A percentile compares a stretch with the other conserved stretches of the same genome.
Conservation (phyloP, 805 yeast genomes). For the Starmerella sp. region DNA sequence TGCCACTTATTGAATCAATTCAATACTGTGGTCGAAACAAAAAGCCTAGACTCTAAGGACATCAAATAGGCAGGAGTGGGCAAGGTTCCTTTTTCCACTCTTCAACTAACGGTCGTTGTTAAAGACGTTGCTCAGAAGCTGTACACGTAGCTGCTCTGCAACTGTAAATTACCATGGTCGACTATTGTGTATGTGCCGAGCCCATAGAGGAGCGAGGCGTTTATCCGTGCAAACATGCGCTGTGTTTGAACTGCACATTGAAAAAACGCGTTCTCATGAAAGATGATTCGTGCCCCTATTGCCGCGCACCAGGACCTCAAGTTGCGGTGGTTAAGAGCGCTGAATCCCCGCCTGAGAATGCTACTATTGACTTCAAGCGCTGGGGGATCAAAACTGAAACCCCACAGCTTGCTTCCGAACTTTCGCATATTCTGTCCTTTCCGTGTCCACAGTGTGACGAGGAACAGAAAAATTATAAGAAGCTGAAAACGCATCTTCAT, state of each 20-base stretch:
- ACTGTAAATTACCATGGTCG: slow-evolving; percentile 3
- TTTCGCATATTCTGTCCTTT: slow-evolving; percentile 42
- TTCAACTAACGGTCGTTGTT: background rate
- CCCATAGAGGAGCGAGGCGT: slow-evolving; percentile 50
- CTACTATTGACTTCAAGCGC: slow-evolving; percentile 24
- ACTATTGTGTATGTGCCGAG: slow-evolving; percentile 80
- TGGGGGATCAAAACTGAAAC: slow-evolving; percentile 11
- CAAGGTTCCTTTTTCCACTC: background rate
- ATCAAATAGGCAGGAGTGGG: background rate
- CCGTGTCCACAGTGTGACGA: slow-evolving; percentile 28
- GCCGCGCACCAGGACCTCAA: slow-evolving; percentile 57
- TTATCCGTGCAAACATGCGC: slow-evolving; percentile 72
- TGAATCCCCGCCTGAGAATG: slow-evolving; percentile 30
- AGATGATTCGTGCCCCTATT: slow-evolving; percentile 66
- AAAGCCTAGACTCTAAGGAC: too few species aligned
- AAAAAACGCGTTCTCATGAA: slow-evolving; percentile 72
- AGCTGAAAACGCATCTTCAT: slow-evolving; percentile 53
- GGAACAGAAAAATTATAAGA: slow-evolving; percentile 37
- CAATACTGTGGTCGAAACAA: too few species aligned
- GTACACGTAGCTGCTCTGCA: background rate
- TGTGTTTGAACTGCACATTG: slow-evolving; percentile 74
- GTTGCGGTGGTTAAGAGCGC: slow-evolving; percentile 42
- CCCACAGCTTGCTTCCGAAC: slow-evolving; percentile 34
- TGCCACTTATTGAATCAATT: too few species aligned
- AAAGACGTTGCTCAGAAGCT: background rate